Conservation (phyloP, 1,284 basidiomycete genomes). For the Moniliophthora roreri region DNA sequence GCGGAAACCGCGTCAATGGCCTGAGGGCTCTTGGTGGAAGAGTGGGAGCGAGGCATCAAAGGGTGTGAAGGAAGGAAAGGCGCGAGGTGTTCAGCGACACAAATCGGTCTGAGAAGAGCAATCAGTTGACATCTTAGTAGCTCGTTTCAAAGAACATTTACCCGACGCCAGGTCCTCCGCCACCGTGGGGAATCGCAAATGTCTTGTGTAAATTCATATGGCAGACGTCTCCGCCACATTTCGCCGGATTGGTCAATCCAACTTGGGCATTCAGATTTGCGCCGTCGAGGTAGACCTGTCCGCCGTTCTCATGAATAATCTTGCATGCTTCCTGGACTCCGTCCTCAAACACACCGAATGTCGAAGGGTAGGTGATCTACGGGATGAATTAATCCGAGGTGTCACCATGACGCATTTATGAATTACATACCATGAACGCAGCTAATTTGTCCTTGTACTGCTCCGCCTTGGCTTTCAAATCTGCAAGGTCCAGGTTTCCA, state of each 20-base stretch:
- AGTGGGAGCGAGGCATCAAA: slow-evolving; percentile 57
- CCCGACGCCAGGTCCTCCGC: slow-evolving; percentile 95
- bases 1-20: slow-evolving; percentile 90
- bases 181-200: slow-evolving; percentile 95
- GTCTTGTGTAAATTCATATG: slow-evolving; percentile 99
- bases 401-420: slow-evolving; percentile 3
- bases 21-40: slow-evolving; percentile 41
- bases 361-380: slow-evolving; percentile 92
- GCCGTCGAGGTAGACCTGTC: slow-evolving; percentile 97
- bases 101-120: slow-evolving; percentile 73
- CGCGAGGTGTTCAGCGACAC: slow-evolving; percentile 89
- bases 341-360: slow-evolving; percentile 96
- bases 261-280: slow-evolving; percentile 97
- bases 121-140: slow-evolving; percentile 10
- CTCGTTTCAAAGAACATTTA: slow-evolving; percentile 30
- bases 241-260: slow-evolving; percentile 93
- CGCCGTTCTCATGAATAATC: slow-evolving; percentile 93
- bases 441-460: slow-evolving; percentile 91
- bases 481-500: slow-evolving; percentile 87
- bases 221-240: slow-evolving; percentile 95
- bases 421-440: slow-evolving; percentile 86
- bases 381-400: neutral
- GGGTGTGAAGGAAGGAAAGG: slow-evolving; percentile 97
- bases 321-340: slow-evolving; percentile 91
- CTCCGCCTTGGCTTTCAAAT: slow-evolving; percentile 86